Percentiles rank a stretch among this genome's conserved stretches.
phyloP scores from a whole-genome alignment of 345 rosid genomes.

The Sonneratia alba region DNA sequence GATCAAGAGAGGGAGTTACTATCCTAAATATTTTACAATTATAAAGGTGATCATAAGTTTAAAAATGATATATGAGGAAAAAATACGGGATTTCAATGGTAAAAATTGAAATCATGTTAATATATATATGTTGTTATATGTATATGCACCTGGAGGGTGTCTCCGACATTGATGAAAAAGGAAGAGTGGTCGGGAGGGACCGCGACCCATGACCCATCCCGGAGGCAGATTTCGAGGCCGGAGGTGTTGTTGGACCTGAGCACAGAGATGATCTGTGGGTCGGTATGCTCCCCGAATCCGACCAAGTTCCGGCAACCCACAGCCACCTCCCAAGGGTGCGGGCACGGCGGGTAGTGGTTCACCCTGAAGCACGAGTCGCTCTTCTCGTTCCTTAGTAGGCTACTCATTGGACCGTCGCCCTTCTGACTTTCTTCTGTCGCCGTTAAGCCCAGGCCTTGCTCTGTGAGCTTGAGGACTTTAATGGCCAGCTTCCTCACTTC shows the following conservation, averaged over 20 bases:
- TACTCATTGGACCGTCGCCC: conserved; percentile 15
- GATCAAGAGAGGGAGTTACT: too few species aligned
- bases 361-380: conserved; percentile 50
- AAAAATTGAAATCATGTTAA: too few species aligned
- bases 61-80: too few species aligned
- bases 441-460: conserved; percentile 23
- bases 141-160: conserved; percentile 37
- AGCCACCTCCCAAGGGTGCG: conserved; percentile 21
- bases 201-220: conserved; percentile 43
- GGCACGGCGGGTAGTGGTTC: conserved; percentile 47
- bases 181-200: conserved; percentile 46
- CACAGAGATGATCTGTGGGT: conserved; percentile 56
- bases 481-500: conserved; percentile 24
- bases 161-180: conserved; percentile 46
- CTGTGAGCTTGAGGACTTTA: conserved; percentile 22
- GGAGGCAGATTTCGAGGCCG: conserved; percentile 43
- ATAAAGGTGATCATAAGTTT: too few species aligned
- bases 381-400: conserved; percentile 18
- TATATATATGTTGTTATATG: too few species aligned
- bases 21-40: too few species aligned
- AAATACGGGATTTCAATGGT: too few species aligned
- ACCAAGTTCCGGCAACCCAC: conserved; percentile 29
- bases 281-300: conserved; percentile 62
- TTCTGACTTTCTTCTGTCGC: conserved; percentile 3
- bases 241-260: conserved; percentile 49